These are phyloP conservation scores for Monilinia vaccinii-corymbosi DNA, from an alignment of 2,329 filamentous ascomycete genomes.

Conservation along the genomic window DNA sequence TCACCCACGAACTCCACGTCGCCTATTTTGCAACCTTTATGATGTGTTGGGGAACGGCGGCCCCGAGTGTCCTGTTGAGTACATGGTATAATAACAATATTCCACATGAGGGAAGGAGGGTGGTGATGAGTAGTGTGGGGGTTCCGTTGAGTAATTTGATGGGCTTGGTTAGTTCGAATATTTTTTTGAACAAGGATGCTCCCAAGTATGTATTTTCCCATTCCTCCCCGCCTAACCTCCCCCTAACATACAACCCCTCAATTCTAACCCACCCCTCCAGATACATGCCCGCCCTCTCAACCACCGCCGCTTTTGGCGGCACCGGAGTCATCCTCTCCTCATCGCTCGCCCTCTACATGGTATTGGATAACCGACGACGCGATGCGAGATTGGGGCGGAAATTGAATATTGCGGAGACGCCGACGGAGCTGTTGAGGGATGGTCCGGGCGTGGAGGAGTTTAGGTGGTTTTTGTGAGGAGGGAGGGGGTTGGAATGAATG, in stretches of 20 bases:
- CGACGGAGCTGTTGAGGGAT: constrained; percentile 46
- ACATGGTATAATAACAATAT: constrained; percentile 54
- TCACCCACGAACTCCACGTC: constrained; percentile 40
- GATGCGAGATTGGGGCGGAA: constrained; percentile 23
- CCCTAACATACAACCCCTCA: constrained; percentile 18
- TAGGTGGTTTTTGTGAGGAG: constrained; percentile 43
- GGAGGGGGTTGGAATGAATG: neutral
- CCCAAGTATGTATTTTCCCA: constrained; percentile 44
- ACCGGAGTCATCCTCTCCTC: constrained; percentile 47
- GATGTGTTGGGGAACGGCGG: constrained; percentile 45
- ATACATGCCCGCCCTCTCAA: constrained; percentile 56
- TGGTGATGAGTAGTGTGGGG: constrained; percentile 51
- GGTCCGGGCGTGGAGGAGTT: constrained; percentile 46
- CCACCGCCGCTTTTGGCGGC: constrained; percentile 56
- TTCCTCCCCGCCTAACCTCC: constrained; percentile 49
- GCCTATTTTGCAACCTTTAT: constrained; percentile 61
- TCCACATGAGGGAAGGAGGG: constrained; percentile 51
- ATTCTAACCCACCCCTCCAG: neutral
- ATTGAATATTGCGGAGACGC: constrained; percentile 37
- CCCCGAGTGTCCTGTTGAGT: constrained; percentile 25
- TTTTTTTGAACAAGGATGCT: constrained; percentile 55
- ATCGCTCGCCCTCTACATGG: constrained; percentile 52
- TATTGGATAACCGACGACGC: constrained; percentile 37
- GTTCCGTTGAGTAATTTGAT: constrained; percentile 57
- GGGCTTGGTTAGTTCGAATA: constrained; percentile 60